Evolutionary conservation across 2,329 filamentous ascomycete species (phyloP), one percentile per base, ranked within the genome.

Genomic region (Exophiala sideris): DNA sequence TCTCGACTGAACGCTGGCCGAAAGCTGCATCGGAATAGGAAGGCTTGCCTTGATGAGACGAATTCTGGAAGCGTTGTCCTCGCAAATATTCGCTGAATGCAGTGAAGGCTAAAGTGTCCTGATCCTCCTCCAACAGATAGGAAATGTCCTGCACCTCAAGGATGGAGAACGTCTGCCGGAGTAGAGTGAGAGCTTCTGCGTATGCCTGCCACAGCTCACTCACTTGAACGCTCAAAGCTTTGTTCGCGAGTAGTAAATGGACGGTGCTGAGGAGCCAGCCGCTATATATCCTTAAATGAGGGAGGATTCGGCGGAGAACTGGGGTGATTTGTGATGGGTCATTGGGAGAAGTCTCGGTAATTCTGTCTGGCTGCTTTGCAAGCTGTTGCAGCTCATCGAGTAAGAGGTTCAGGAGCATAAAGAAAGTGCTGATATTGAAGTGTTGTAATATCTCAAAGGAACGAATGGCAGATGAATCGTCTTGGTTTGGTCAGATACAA

Each of bases 391-490:
- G 50, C 38, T 60, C 57, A 9, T 56, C 52, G 35, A 53, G 47
- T 18, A 60, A 33, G 16, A 62, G 47, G 38, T 55, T 41, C 40
- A 62, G 40, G 29, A 62, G 49, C 5, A 48, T 29, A 32, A 50
- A 47, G 42, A 73, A 71, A 44, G 67, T 83, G 20, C 77, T 72
- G n/a, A 76, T 78, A 51, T 84, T 80, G 2, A 95, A 76, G 62
- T 90, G 86, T n/a, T 82, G 78, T 59, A 86, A 77, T 34, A 95
- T 76, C 24, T 86, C 75, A 48, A 86, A 84, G 42, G 91, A 80
- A 32, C 96, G 76, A 1, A 82, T 81, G 52, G 85, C 82, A 64
- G 95, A 86, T 8, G 87, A 89, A 48, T 86, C 86, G n/a, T 42
- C 52, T 52, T n/a, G 41, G 5, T 14, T 24, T 44, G 41, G 21